Conservation (phyloP, 345 rosid species). For the Garcia nutans region DNA sequence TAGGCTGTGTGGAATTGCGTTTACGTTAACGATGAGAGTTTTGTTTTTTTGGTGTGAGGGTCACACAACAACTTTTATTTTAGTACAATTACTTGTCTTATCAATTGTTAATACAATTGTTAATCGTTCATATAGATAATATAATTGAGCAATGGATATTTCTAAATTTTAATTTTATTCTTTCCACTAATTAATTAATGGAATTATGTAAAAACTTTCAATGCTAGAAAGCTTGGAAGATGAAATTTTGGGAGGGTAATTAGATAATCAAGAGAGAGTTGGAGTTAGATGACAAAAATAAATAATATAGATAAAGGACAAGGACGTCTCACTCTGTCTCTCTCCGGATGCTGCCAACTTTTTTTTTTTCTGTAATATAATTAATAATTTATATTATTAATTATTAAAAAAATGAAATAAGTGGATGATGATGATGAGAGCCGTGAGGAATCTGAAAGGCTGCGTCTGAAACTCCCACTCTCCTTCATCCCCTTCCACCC, state of each 20-base stretch:
- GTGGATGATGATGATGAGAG: conserved; percentile 39
- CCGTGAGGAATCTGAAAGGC: conserved; percentile 47
- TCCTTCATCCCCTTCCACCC: background rate
- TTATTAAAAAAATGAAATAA: background rate
- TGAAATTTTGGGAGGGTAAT: background rate
- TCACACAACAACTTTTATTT: too few relatives aligned
- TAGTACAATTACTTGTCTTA: too few relatives aligned
- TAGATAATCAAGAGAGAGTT: too few relatives aligned
- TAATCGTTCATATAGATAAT: too few relatives aligned
- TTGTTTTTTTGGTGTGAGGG: too few relatives aligned
- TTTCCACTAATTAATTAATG: too few relatives aligned
- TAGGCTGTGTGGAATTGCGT: background rate
- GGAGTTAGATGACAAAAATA: background rate
- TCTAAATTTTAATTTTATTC: too few relatives aligned
- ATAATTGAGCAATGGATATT: too few relatives aligned
- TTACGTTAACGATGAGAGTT: background rate
- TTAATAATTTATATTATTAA: too few relatives aligned
- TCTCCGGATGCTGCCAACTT: background rate
- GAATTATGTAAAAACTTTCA: too few relatives aligned
- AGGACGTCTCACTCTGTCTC: conserved; percentile 17
- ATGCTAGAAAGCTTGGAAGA: too few relatives aligned
- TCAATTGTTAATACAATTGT: too few relatives aligned
- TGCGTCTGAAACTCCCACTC: conserved; percentile 20
- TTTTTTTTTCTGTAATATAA: background rate
- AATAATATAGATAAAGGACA: background rate